A percentile compares a stretch with the other conserved stretches of the same genome.
Conservation (phyloP, 140 eudicot genomes). For the Flaveria floridana region DNA sequence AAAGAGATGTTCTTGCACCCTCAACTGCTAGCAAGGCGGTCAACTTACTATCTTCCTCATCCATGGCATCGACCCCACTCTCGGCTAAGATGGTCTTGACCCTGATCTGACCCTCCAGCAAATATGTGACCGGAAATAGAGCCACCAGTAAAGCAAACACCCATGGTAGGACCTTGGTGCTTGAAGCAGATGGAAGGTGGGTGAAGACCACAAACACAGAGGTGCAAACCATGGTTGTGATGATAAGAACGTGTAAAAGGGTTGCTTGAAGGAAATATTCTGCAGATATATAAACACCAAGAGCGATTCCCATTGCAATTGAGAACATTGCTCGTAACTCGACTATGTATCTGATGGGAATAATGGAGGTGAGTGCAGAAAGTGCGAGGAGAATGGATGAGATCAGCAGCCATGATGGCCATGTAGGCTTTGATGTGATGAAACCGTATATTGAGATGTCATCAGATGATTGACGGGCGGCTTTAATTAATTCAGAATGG, state of each 20-base stretch:
- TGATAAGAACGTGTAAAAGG: slow-evolving; percentile 67
- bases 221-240: slow-evolving; percentile 79
- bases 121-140: slow-evolving; percentile 86
- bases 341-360: slow-evolving; percentile 85
- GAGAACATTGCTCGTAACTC: slow-evolving; percentile 71
- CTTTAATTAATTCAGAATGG: slow-evolving; percentile 77
- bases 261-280: slow-evolving; percentile 89
- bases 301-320: slow-evolving; percentile 77
- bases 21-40: slow-evolving; percentile 78
- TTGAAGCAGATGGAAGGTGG: slow-evolving; percentile 87
- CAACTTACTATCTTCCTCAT: slow-evolving; percentile 68
- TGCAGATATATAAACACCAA: slow-evolving; percentile 84
- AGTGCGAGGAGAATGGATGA: slow-evolving; percentile 76
- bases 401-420: slow-evolving; percentile 99
- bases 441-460: slow-evolving; percentile 93
- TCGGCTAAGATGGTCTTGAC: slow-evolving; percentile 54
- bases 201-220: slow-evolving; percentile 90
- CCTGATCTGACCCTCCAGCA: slow-evolving; percentile 88
- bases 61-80: slow-evolving; percentile 49
- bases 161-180: slow-evolving; percentile 95
- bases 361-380: slow-evolving; percentile 79
- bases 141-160: slow-evolving; percentile 94
- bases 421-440: slow-evolving; percentile 82
- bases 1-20: slow-evolving; percentile 95
- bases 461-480: slow-evolving; percentile 82